Evolutionary conservation across 2,329 filamentous ascomycete genomes (phyloP).

Genomic region (Paecilomyces sp.): DNA sequence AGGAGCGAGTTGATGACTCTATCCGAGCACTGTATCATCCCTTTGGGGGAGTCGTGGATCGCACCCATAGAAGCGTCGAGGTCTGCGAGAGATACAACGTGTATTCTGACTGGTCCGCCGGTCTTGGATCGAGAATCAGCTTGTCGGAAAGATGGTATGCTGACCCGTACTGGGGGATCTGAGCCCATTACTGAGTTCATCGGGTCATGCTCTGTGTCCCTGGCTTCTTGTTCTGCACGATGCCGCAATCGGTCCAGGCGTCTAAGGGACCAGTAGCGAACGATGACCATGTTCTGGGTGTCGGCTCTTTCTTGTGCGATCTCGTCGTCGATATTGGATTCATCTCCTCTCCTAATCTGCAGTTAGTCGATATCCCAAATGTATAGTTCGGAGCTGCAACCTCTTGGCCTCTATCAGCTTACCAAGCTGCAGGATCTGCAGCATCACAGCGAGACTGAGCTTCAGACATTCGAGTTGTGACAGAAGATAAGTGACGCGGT

Average conservation of each 20-base stretch:
- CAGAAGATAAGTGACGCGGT: conserved; percentile 34
- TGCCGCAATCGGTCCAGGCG: conserved; percentile 30
- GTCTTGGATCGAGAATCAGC: neutral
- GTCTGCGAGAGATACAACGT: conserved; percentile 22
- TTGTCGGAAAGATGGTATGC: conserved; percentile 1
- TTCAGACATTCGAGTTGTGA: conserved; percentile 36
- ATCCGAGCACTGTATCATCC: conserved; percentile 32
- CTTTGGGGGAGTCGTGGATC: conserved; percentile 27
- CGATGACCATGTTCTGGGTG: conserved; percentile 36
- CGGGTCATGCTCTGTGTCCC: conserved; percentile 15
- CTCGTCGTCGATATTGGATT: conserved; percentile 15
- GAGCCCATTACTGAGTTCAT: conserved; percentile 12
- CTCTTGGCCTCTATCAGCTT: conserved; percentile 21
- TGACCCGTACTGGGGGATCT: conserved; percentile 9
- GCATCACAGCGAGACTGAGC: conserved; percentile 32
- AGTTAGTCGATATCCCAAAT: neutral
- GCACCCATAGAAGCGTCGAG: conserved; percentile 23
- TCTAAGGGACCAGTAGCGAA: conserved; percentile 34
- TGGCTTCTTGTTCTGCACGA: conserved; percentile 26
- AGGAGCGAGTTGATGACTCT: conserved; percentile 26
- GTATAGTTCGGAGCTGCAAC: conserved; percentile 4
- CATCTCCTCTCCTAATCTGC: neutral
- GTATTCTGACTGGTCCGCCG: conserved; percentile 11
- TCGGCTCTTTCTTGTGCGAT: conserved; percentile 35
- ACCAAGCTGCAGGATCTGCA: conserved; percentile 32